Conservation (phyloP, 2,329 filamentous ascomycete genomes). For the Pestalotiopsis sp. region DNA sequence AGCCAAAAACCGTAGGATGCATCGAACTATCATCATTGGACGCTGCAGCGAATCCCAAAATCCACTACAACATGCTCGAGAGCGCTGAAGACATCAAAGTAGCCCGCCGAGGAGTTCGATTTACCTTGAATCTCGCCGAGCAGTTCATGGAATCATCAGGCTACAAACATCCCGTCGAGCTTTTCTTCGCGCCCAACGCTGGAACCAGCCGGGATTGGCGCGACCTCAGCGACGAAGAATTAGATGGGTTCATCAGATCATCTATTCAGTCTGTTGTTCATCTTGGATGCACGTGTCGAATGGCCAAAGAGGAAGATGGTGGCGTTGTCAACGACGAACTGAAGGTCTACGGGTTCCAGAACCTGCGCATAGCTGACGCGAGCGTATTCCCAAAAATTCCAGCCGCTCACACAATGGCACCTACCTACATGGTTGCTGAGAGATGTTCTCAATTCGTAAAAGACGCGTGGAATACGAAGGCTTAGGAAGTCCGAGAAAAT, state of each 20-base stretch:
- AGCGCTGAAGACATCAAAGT: constrained; percentile 29
- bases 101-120: constrained; percentile 30
- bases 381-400: constrained; percentile 45
- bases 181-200: constrained; percentile 25
- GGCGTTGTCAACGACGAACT: constrained; percentile 43
- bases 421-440: constrained; percentile 51
- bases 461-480: constrained; percentile 11
- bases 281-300: constrained; percentile 44
- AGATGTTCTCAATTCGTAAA: constrained; percentile 19
- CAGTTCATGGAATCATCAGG: constrained; percentile 26
- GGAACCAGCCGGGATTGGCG: constrained; percentile 22
- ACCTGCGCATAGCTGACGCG: constrained; percentile 44
- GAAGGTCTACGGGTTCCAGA: constrained; percentile 41
- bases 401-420: constrained; percentile 48
- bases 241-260: constrained; percentile 28
- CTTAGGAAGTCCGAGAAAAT: background rate
- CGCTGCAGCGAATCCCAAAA: constrained; percentile 32
- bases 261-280: constrained; percentile 32
- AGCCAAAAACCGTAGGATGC: constrained; percentile 32
- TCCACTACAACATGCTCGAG: constrained; percentile 33
- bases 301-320: constrained; percentile 31
- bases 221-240: constrained; percentile 30
- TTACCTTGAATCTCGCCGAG: constrained; percentile 32
- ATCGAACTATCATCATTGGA: constrained; percentile 37
- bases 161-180: constrained; percentile 27